Conservation (phyloP, 208 protist species). For the Leptomonas seymouri region DNA sequence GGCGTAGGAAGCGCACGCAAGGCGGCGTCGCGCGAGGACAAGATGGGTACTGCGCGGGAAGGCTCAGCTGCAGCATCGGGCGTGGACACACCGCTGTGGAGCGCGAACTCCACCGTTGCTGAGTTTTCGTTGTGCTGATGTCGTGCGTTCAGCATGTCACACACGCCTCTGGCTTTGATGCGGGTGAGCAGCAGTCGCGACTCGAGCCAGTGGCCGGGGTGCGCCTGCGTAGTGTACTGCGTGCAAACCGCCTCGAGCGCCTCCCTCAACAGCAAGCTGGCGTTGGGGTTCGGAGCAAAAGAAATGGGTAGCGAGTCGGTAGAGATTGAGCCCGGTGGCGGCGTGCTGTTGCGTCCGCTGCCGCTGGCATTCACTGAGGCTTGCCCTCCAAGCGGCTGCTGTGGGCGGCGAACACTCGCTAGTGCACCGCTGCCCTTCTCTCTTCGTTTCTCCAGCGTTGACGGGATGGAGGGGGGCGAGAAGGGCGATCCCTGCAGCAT, state of each 20-base stretch:
- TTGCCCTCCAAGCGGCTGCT: not conserved
- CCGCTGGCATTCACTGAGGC: not conserved
- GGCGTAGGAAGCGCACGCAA: conserved; percentile 14
- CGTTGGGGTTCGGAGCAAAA: not conserved
- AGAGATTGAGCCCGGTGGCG: not conserved
- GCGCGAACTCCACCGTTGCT: conserved; percentile 1
- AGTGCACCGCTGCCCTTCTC: not conserved
- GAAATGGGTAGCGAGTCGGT: not conserved
- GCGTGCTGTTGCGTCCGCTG: not conserved
- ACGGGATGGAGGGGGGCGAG: too few relatives aligned
- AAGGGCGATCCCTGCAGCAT: not conserved
- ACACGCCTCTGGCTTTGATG: conserved; percentile 27
- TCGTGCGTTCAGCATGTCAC: conserved; percentile 8
- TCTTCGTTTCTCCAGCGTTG: not conserved
- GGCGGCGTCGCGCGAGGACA: conserved; percentile 15
- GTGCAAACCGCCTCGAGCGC: conserved; percentile 40
- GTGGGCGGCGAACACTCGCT: not conserved
- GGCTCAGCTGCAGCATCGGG: not conserved
- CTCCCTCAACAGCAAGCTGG: conserved; percentile 29
- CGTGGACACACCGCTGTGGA: not conserved
- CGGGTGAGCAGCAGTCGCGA: conserved; percentile 65
- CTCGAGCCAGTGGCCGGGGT: conserved; percentile 55
- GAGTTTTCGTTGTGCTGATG: not conserved
- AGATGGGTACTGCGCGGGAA: not conserved
- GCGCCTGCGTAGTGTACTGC: conserved; percentile 61